Evolutionary conservation across 345 rosid species (phyloP).

Genomic region (Brassica incana): DNA sequence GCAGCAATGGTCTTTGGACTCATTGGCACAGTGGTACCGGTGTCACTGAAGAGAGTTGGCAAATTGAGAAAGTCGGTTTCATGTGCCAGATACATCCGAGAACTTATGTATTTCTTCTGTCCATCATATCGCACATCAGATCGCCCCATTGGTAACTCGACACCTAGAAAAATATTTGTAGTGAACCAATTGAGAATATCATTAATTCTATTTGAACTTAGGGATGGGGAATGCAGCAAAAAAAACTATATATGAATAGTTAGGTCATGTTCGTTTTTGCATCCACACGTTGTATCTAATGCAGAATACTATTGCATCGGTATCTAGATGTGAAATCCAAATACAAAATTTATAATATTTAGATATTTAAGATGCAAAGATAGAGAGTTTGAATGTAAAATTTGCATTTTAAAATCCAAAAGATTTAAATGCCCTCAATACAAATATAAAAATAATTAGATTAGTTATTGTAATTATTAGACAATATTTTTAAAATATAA

Average conservation of each 20-base stretch:
- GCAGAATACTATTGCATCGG: too few species aligned
- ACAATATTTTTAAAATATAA: too few species aligned
- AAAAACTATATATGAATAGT: background rate
- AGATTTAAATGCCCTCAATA: too few species aligned
- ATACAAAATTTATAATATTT: too few species aligned
- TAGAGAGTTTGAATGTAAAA: too few species aligned
- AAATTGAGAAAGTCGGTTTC: background rate
- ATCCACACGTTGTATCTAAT: too few species aligned
- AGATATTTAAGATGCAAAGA: too few species aligned
- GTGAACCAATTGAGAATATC: background rate
- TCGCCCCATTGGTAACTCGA: background rate
- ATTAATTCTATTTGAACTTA: background rate
- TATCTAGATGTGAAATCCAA: too few species aligned
- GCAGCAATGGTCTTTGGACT: background rate
- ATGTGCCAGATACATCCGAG: background rate
- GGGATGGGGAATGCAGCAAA: background rate
- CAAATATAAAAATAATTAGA: too few species aligned
- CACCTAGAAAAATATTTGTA: background rate
- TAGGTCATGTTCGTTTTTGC: too few species aligned
- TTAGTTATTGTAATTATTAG: too few species aligned
- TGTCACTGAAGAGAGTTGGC: background rate
- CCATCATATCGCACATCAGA: background rate
- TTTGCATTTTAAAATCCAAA: too few species aligned
- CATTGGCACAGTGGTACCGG: background rate
- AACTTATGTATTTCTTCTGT: background rate